These are phyloP conservation scores for Emergomyces orientalis DNA, from an alignment of 2,329 filamentous ascomycete genomes.

Conservation along the genomic window DNA sequence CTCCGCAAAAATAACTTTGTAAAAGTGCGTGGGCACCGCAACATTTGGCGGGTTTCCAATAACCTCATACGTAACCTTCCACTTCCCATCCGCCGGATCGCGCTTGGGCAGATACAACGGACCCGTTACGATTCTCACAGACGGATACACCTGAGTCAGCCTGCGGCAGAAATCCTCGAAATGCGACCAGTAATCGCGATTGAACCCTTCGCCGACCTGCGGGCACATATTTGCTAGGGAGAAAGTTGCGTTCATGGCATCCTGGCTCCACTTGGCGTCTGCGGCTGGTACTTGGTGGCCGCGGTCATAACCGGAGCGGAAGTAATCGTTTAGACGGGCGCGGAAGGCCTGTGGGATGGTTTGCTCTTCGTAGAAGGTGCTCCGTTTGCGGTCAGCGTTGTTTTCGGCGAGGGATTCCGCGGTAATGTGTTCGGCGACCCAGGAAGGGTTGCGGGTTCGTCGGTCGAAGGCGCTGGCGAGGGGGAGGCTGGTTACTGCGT, in stretches of 20 bases:
- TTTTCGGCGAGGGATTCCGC: constrained; percentile 65
- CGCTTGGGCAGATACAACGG: constrained; percentile 84
- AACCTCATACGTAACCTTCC: constrained; percentile 90
- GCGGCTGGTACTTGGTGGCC: constrained; percentile 96
- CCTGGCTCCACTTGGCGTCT: constrained; percentile 90
- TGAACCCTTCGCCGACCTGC: constrained; percentile 96
- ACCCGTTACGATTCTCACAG: constrained; percentile 83
- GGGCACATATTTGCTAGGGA: constrained; percentile 94
- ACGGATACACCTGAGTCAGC: constrained; percentile 70
- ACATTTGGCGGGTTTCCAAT: constrained; percentile 90
- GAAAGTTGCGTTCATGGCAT: constrained; percentile 93
- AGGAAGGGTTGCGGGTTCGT: constrained; percentile 79
- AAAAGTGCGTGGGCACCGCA: constrained; percentile 96
- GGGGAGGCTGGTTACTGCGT: constrained; percentile 66
- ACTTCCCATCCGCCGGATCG: constrained; percentile 78
- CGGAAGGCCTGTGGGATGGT: constrained; percentile 77
- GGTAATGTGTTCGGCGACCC: constrained; percentile 96
- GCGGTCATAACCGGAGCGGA: constrained; percentile 85
- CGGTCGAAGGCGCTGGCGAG: constrained; percentile 86
- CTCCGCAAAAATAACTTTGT: constrained; percentile 97
- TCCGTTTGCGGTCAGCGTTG: constrained; percentile 76
- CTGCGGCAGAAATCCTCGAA: constrained; percentile 94
- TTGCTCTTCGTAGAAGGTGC: constrained; percentile 71
- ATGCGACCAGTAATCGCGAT: constrained; percentile 98
- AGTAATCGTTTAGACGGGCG: constrained; percentile 86